These are phyloP conservation scores for Exserohilum rostratum DNA, from an alignment of 2,329 filamentous ascomycete species.

Conservation along the genomic window DNA sequence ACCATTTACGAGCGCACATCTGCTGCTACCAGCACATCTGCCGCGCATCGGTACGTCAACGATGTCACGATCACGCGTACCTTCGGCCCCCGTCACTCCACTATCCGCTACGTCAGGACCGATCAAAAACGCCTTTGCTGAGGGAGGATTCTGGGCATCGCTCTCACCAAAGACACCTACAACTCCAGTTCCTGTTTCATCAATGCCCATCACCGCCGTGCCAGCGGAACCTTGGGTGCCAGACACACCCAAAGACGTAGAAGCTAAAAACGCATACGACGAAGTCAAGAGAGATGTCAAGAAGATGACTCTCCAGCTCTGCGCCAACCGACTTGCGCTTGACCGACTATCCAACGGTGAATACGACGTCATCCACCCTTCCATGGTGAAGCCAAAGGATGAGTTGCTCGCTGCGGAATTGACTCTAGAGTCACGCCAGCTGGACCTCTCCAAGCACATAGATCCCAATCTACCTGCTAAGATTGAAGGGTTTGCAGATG, in stretches of 20 bases:
- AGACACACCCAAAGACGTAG: not conserved
- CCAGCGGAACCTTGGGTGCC: constrained; percentile 4
- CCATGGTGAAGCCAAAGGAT: constrained; percentile 14
- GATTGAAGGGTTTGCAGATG: constrained; percentile 3
- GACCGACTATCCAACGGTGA: not conserved
- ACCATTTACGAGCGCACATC: constrained; percentile 6
- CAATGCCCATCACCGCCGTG: constrained; percentile 2
- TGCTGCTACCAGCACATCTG: constrained; percentile 2
- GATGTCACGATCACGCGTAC: constrained; percentile 19
- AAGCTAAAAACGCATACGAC: constrained; percentile 11
- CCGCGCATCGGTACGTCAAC: constrained; percentile 5
- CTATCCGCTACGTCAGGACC: constrained; percentile 14
- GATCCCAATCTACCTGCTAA: not conserved
- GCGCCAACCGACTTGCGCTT: constrained; percentile 9
- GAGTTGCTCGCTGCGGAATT: constrained; percentile 3
- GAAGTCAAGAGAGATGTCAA: not conserved
- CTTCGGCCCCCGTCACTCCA: constrained; percentile 17
- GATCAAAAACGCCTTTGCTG: constrained; percentile 24
- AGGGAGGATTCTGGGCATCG: constrained; percentile 24
- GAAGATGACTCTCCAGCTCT: constrained; percentile 11
- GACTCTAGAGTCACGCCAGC: not conserved
- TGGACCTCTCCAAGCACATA: not conserved
- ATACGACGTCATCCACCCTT: constrained; percentile 9
- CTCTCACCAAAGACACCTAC: constrained; percentile 10
- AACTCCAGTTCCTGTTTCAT: not conserved